phyloP scores from a whole-genome alignment of 768 basidiomycete genomes.

The Udeniomyces megalosporus region DNA sequence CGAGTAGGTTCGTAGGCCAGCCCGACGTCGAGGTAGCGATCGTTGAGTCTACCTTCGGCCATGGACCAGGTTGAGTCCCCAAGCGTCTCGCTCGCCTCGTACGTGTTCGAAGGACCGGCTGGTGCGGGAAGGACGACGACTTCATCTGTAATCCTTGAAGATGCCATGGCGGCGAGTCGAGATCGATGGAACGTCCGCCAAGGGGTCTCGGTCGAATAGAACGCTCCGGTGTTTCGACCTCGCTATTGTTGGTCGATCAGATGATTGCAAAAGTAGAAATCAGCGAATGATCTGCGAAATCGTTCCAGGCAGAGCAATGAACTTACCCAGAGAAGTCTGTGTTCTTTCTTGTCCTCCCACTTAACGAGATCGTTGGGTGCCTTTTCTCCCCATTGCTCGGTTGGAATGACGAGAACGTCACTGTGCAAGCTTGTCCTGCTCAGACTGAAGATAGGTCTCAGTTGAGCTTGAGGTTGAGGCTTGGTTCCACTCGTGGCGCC shows the following conservation, averaged over 20 bases:
- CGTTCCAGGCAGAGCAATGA: too few relatives aligned
- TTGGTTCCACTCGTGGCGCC: slow-evolving; percentile 15
- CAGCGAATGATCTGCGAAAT: background rate
- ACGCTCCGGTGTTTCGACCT: slow-evolving; percentile 24
- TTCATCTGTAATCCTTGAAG: background rate
- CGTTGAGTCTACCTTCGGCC: background rate
- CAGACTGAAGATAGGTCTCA: slow-evolving; percentile 23
- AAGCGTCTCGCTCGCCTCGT: background rate
- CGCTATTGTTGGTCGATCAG: background rate
- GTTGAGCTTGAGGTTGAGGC: slow-evolving; percentile 17
- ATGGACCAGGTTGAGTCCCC: background rate
- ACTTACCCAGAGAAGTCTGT: slow-evolving; percentile 25
- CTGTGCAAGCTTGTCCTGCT: slow-evolving; percentile 24
- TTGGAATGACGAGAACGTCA: slow-evolving; percentile 25
- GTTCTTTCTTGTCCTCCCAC: slow-evolving; percentile 22
- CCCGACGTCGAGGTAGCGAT: slow-evolving; percentile 20
- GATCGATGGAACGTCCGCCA: slow-evolving; percentile 26
- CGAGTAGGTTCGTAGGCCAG: slow-evolving; percentile 23
- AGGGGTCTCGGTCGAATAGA: slow-evolving; percentile 18
- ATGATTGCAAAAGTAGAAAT: background rate
- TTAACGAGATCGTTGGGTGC: slow-evolving; percentile 17
- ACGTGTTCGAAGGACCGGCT: background rate
- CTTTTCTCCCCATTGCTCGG: slow-evolving; percentile 24
- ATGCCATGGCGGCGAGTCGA: slow-evolving; percentile 19
- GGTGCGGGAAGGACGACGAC: background rate